Percentiles rank a stretch among this genome's conserved stretches.
Evolutionary conservation across 2,329 filamentous ascomycete genomes (phyloP).

Genomic region (Aspergillus nomiae): DNA sequence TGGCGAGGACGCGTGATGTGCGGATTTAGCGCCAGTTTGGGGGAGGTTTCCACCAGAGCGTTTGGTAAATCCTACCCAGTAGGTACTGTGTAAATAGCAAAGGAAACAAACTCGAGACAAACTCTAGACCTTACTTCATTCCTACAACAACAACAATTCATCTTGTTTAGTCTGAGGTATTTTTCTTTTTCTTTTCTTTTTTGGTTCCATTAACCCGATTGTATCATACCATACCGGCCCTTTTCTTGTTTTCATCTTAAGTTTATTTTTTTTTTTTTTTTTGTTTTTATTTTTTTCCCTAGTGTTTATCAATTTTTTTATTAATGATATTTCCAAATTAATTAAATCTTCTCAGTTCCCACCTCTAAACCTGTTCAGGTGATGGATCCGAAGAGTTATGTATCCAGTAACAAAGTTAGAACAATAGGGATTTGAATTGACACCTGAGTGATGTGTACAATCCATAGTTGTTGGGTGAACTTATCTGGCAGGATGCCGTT

Average conservation of each 20-base stretch:
- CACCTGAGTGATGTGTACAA: slow-evolving; percentile 4
- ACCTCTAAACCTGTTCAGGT: slow-evolving; percentile 26
- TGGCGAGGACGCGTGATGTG: slow-evolving; percentile 12
- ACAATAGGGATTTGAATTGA: background rate
- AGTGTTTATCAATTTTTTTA: background rate
- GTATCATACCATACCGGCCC: slow-evolving; percentile 5
- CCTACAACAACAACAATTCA: background rate
- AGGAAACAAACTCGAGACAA: background rate
- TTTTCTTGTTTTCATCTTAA: background rate
- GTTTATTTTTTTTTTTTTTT: background rate
- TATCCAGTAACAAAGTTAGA: slow-evolving; percentile 2
- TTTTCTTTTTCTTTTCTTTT: background rate
- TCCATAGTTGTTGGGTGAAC: slow-evolving; percentile 1
- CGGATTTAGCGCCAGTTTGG: background rate
- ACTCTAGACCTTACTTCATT: background rate
- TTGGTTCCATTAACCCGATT: background rate
- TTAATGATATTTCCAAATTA: background rate
- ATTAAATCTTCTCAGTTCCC: background rate
- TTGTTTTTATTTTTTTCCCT: background rate
- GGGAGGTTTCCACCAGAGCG: background rate
- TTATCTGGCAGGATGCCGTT: slow-evolving; percentile 5
- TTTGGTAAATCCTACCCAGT: background rate
- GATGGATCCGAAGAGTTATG: slow-evolving; percentile 16
- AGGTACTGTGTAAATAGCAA: background rate
- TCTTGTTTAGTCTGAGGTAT: background rate